These are phyloP conservation scores for Jatropha multifida DNA, from an alignment of 441 rosid genomes.

Conservation along the genomic window DNA sequence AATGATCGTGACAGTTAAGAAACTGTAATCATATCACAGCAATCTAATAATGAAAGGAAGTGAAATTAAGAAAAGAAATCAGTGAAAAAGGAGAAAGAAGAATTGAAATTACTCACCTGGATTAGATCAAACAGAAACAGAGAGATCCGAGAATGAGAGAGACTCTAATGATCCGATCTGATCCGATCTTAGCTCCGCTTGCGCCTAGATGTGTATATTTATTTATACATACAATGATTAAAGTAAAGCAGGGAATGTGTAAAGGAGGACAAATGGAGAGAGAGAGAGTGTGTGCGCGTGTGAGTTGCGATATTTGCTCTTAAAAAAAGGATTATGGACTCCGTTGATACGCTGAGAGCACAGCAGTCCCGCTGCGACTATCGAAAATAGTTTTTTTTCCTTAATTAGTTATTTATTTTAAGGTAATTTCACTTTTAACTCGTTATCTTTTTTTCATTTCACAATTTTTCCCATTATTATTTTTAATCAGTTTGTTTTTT, in stretches of 20 bases:
- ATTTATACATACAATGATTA: not conserved
- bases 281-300: not conserved
- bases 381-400: too few relatives aligned
- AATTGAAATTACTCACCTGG: not conserved
- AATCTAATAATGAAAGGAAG: not conserved
- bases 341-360: too few relatives aligned
- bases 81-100: too few relatives aligned
- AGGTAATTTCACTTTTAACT: too few relatives aligned
- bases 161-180: not conserved
- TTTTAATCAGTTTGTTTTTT: too few relatives aligned
- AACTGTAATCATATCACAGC: not conserved
- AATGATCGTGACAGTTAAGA: not conserved
- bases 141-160: conserved; percentile 19
- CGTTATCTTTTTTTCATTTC: too few relatives aligned
- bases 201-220: too few relatives aligned
- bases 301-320: not conserved
- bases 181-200: conserved; percentile 17
- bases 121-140: not conserved
- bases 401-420: too few relatives aligned
- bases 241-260: not conserved
- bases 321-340: not conserved
- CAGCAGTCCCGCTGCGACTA: too few relatives aligned
- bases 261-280: not conserved
- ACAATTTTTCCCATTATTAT: too few relatives aligned
- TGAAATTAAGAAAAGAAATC: not conserved